Evolutionary conservation across 75 land plant species (phyloP).

Genomic region (Pinus albicaulis): DNA sequence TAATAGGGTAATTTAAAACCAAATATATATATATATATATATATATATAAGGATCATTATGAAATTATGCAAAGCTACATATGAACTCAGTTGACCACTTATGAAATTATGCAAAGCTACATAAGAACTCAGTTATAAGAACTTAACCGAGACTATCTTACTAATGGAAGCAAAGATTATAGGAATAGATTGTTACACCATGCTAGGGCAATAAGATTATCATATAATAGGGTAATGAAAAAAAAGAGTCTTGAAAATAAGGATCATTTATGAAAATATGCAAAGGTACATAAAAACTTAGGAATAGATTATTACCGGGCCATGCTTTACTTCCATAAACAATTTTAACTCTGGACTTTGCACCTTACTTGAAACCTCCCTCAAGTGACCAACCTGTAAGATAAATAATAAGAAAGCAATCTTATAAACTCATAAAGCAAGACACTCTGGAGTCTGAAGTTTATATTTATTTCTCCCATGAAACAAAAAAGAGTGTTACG

Average conservation of each 20-base stretch:
- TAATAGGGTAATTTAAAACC: not conserved
- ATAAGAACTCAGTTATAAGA: not conserved
- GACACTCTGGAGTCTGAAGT: not conserved
- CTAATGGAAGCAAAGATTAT: not conserved
- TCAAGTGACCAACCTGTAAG: conserved; percentile 65
- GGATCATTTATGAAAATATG: no score
- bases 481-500: not conserved
- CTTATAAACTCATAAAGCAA: not conserved
- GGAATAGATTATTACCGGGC: conserved; percentile 31
- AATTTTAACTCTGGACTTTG: conserved; percentile 74
- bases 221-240: no score
- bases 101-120: not conserved
- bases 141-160: not conserved
- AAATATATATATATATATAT: no score
- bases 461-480: not conserved
- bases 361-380: conserved; percentile 60
- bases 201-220: no score
- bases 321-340: conserved; percentile 52
- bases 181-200: not conserved
- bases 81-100: not conserved
- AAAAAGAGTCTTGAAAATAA: no score
- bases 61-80: not conserved
- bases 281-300: no score
- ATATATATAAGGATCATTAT: not conserved
- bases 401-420: conserved; percentile 1